These are phyloP conservation scores for Claviceps africana DNA, from an alignment of 2,329 filamentous ascomycete species.

Conservation along the genomic window DNA sequence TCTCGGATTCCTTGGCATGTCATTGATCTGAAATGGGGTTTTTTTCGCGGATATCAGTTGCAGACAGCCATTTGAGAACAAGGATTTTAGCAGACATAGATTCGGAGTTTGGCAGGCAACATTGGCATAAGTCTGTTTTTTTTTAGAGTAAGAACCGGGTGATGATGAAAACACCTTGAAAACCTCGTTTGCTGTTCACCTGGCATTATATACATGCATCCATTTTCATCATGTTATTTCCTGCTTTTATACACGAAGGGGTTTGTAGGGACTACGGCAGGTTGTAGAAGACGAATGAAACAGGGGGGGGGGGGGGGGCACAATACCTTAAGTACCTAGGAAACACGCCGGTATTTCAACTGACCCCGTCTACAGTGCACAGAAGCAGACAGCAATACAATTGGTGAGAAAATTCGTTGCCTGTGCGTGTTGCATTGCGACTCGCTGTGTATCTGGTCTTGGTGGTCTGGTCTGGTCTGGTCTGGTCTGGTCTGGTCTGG, in stretches of 20 bases:
- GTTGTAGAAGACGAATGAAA: not conserved
- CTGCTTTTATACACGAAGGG: not conserved
- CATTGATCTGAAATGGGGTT: not conserved
- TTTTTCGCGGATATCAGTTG: not conserved
- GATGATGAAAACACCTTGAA: not conserved
- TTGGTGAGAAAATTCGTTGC: no score
- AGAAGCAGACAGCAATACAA: not conserved
- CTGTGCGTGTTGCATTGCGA: no score
- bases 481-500: no score
- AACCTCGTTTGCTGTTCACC: not conserved
- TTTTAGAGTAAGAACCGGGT: slow-evolving; percentile 1
- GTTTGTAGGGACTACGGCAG: not conserved
- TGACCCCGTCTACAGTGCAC: not conserved
- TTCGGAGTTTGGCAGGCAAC: slow-evolving; percentile 10
- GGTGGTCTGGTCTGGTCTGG: no score
- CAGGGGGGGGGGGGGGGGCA: no score
- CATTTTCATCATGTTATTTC: not conserved
- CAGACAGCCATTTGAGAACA: not conserved
- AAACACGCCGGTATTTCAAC: not conserved
- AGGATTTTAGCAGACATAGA: slow-evolving; percentile 3
- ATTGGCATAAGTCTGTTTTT: slow-evolving; percentile 2
- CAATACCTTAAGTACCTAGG: not conserved
- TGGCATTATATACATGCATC: not conserved
- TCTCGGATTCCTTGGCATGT: slow-evolving; percentile 1
- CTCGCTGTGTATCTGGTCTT: no score